Percentiles rank a stretch among this genome's conserved stretches.
Evolutionary conservation across 2,329 filamentous ascomycete genomes (phyloP).

Genomic region (Ceratocystis cacaofunesta): DNA sequence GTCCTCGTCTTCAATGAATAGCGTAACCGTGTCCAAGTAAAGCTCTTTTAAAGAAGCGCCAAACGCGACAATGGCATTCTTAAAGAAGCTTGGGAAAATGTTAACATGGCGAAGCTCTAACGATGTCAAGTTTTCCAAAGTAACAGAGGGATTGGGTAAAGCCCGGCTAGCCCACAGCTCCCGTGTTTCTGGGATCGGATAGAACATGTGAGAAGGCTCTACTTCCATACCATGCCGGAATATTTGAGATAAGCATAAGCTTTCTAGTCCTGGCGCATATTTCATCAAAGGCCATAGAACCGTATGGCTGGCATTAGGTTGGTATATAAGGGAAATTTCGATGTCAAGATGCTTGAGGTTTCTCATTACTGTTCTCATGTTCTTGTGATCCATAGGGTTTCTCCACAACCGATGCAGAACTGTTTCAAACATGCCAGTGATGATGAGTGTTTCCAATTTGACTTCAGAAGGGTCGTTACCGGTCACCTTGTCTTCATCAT

Average conservation of each 20-base stretch:
- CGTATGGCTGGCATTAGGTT: neutral
- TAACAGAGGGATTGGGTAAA: neutral
- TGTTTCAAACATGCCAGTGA: neutral
- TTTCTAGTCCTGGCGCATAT: neutral
- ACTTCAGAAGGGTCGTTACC: neutral
- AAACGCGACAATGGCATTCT: constrained; percentile 10
- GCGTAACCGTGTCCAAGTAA: neutral
- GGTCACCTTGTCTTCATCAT: neutral
- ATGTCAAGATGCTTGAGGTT: constrained; percentile 32
- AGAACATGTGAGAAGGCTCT: neutral
- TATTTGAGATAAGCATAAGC: neutral
- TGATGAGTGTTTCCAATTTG: neutral
- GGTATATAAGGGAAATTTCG: constrained; percentile 22
- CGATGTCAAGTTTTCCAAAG: constrained; percentile 23
- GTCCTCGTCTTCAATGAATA: neutral
- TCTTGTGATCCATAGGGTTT: constrained; percentile 36
- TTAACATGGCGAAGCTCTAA: constrained; percentile 32
- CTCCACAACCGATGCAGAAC: constrained; percentile 28
- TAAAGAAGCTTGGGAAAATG: constrained; percentile 26
- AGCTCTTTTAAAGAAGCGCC: neutral
- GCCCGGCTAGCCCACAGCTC: neutral
- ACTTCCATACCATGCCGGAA: neutral
- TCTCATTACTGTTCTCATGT: constrained; percentile 31
- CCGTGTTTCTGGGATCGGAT: neutral
- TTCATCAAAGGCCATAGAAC: neutral